Evolutionary conservation across 768 basidiomycete genomes (phyloP).

Genomic region (Boletus pseudopeckii): DNA sequence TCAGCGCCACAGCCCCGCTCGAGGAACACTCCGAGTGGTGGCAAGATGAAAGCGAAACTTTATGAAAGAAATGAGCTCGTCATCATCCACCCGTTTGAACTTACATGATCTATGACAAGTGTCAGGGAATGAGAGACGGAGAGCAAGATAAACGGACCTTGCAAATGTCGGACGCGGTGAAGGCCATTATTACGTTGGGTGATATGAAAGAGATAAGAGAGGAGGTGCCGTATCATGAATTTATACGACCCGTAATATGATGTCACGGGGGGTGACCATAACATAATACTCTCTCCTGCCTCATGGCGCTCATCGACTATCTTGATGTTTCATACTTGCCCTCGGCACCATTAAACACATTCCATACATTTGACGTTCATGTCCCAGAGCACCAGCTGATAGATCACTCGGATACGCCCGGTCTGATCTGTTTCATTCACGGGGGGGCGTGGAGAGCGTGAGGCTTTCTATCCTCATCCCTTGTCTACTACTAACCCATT

Average conservation of each 20-base stretch:
- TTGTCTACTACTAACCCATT: background rate
- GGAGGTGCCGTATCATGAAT: background rate
- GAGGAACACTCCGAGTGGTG: constrained; percentile 85
- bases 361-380: constrained; percentile 57
- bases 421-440: constrained; percentile 72
- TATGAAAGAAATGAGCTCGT: constrained; percentile 13
- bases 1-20: constrained; percentile 83
- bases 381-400: constrained; percentile 23
- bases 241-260: constrained; percentile 28
- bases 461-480: constrained; percentile 26
- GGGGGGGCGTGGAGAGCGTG: constrained; percentile 84
- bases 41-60: constrained; percentile 68
- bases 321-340: constrained; percentile 37
- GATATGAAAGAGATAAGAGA: background rate
- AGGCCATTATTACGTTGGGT: constrained; percentile 51
- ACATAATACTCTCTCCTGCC: background rate
- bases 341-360: constrained; percentile 23
- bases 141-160: constrained; percentile 46
- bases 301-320: constrained; percentile 14
- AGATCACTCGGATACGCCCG: constrained; percentile 11
- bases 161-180: constrained; percentile 73
- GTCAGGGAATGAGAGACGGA: background rate
- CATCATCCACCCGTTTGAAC: constrained; percentile 2
- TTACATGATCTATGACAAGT: constrained; percentile 43
- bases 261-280: constrained; percentile 20